Base-by-base conservation (phyloP, 345 rosid species). In the Kernera saxatilis region DNA sequence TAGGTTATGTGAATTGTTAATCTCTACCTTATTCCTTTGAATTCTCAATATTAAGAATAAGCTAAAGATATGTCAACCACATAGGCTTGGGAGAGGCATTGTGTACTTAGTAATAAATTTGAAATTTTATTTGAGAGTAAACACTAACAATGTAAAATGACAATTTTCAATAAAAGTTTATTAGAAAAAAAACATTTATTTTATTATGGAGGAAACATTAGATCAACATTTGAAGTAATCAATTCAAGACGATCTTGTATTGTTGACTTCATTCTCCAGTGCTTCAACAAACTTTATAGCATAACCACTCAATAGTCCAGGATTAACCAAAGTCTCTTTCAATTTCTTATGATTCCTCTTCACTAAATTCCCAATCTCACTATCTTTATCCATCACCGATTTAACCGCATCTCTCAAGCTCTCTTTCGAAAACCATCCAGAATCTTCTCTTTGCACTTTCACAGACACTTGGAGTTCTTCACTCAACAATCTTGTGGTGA, bases 401-500 rank as follows among this genome's bases (percentile, higher is more conserved):
- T 73, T 61, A 25, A 80, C 58, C 5, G 72, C 76, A 23, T 73
- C 22, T 1, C 60, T 51, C 68, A 80, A 45, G 3, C 35, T 22
- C 29, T 77, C 83, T 13, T 74, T 81, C 5, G 69, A 30, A 41
- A 73, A 46, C 80, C 72, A 55, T 19, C 70, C 73, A 0, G 74
- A 29, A 15, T 61, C 67, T 21, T 45, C 75, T 46, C 80, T 77
- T 27, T 69, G 67, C 1, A 72, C 85, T 57, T 79, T 79, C 13
- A 81, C 79, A 0, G 77, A 81, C 8, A 81, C 69, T 49, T 80
- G 36, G 52, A 77, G 62, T 61, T 84, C 85, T 7, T 74, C 69
- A 0, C 48, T 76, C 58, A 79, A 3, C 11, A 81, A 48, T 39
- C 82, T 84, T 0, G 83, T 62, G 55, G 52, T 71, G 71, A 84